Conservation (phyloP, 352 stramenopile species). For the Globisporangium viniferum region DNA sequence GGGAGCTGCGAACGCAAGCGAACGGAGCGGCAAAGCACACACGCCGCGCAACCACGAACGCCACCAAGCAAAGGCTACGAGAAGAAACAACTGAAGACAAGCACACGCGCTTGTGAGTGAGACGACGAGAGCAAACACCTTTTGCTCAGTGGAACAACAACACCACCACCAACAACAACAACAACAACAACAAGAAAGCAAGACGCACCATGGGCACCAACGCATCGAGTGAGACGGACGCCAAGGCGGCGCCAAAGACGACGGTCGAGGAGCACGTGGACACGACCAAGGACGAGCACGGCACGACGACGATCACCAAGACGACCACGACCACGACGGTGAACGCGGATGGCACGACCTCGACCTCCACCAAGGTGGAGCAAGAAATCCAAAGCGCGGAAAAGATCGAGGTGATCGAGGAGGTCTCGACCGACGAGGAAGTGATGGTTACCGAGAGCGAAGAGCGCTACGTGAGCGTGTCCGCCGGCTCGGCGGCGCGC, state of each 20-base stretch:
- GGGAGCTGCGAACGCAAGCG: conserved; percentile 1
- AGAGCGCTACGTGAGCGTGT: conserved; percentile 12
- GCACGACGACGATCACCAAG: conserved; percentile 14
- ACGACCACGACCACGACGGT: conserved; percentile 16
- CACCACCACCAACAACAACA: neutral
- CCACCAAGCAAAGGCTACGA: neutral
- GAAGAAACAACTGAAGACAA: neutral
- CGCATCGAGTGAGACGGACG: conserved; percentile 14
- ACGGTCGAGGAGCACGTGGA: conserved; percentile 15
- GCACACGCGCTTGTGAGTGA: neutral
- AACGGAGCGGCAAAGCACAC: no score
- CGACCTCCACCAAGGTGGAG: conserved; percentile 12
- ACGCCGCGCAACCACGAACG: neutral
- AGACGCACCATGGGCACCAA: conserved; percentile 15
- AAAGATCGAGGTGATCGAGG: conserved; percentile 10
- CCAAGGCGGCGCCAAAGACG: conserved; percentile 6
- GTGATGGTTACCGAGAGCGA: conserved; percentile 8
- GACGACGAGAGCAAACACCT: neutral
- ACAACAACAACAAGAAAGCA: neutral
- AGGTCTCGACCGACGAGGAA: conserved; percentile 18
- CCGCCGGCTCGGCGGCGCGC: conserved; percentile 9
- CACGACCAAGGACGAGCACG: conserved; percentile 12
- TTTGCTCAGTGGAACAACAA: neutral
- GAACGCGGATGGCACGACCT: conserved; percentile 16
- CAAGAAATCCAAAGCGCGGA: conserved; percentile 19